These are phyloP conservation scores for Trichoderma harzianum DNA, from an alignment of 2,329 filamentous ascomycete genomes.

Conservation along the genomic window DNA sequence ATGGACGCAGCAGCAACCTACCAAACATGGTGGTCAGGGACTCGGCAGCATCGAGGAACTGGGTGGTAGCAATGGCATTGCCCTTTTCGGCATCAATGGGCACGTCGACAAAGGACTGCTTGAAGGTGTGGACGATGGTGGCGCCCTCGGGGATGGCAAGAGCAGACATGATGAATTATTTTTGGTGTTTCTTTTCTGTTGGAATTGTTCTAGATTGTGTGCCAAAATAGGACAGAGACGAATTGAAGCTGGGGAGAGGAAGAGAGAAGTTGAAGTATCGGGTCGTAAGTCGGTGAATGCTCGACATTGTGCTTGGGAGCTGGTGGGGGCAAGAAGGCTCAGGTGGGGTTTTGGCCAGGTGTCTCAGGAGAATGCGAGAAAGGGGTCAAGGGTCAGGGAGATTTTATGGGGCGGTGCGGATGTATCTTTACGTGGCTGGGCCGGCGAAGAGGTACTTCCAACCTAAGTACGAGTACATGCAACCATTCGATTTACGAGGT, in stretches of 20 bases:
- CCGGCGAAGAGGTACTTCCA: background rate
- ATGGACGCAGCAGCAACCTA: slow-evolving; percentile 34
- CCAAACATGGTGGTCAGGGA: slow-evolving; percentile 83
- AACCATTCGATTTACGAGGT: background rate
- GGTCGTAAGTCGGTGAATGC: slow-evolving; percentile 13
- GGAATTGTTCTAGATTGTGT: background rate
- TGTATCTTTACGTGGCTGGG: background rate
- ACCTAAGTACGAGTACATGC: background rate
- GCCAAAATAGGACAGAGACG: background rate
- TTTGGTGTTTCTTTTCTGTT: background rate
- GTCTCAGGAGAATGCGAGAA: background rate
- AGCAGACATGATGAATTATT: slow-evolving; percentile 45
- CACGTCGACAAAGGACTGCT: slow-evolving; percentile 80
- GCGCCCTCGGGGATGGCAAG: slow-evolving; percentile 56
- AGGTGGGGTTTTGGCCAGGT: slow-evolving; percentile 10
- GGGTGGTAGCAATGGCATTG: slow-evolving; percentile 74
- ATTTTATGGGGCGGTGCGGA: background rate
- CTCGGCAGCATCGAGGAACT: slow-evolving; percentile 91
- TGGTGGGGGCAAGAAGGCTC: slow-evolving; percentile 12
- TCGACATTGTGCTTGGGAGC: slow-evolving; percentile 5
- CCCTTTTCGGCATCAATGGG: slow-evolving; percentile 69
- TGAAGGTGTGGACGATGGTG: slow-evolving; percentile 84
- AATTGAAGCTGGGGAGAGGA: background rate
- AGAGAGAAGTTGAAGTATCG: background rate
- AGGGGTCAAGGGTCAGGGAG: slow-evolving; percentile 4